phyloP scores from a whole-genome alignment of 2,329 filamentous ascomycete species.

The Botrytis fragariae region DNA sequence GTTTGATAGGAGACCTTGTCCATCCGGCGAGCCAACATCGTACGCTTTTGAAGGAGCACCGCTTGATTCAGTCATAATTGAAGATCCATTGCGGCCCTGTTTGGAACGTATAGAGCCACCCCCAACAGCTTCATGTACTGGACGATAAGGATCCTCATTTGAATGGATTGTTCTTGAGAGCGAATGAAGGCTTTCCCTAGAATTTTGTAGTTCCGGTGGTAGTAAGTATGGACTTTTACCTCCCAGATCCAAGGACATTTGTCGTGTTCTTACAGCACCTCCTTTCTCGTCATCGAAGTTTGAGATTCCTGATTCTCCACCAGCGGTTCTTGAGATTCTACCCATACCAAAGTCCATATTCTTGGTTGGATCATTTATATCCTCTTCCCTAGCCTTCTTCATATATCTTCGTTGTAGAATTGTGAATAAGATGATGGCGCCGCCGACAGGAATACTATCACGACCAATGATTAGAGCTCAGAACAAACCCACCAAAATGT shows the following conservation, averaged over 20 bases:
- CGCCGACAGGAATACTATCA: slow-evolving; percentile 69
- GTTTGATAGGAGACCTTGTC: slow-evolving; percentile 30
- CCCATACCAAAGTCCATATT: slow-evolving; percentile 89
- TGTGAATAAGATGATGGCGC: slow-evolving; percentile 64
- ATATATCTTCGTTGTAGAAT: slow-evolving; percentile 78
- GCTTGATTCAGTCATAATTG: slow-evolving; percentile 46
- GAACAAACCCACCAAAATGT: background rate
- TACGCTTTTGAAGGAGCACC: slow-evolving; percentile 33
- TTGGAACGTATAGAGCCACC: slow-evolving; percentile 52
- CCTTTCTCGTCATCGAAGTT: slow-evolving; percentile 35
- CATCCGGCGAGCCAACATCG: slow-evolving; percentile 28
- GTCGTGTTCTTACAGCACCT: slow-evolving; percentile 45
- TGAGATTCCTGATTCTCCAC: background rate
- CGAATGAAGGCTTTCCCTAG: slow-evolving; percentile 82
- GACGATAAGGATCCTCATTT: slow-evolving; percentile 82
- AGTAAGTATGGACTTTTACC: slow-evolving; percentile 90
- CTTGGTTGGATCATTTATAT: slow-evolving; percentile 81
- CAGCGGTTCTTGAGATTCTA: slow-evolving; percentile 41
- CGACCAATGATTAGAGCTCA: slow-evolving; percentile 17
- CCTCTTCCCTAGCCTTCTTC: slow-evolving; percentile 70
- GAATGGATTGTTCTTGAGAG: slow-evolving; percentile 72
- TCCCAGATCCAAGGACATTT: slow-evolving; percentile 62
- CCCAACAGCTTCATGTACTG: slow-evolving; percentile 54
- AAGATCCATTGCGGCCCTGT: slow-evolving; percentile 42
- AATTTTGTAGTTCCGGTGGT: slow-evolving; percentile 75